Evolutionary conservation across 768 basidiomycete species (phyloP).

Genomic region (Obba rivulosa): DNA sequence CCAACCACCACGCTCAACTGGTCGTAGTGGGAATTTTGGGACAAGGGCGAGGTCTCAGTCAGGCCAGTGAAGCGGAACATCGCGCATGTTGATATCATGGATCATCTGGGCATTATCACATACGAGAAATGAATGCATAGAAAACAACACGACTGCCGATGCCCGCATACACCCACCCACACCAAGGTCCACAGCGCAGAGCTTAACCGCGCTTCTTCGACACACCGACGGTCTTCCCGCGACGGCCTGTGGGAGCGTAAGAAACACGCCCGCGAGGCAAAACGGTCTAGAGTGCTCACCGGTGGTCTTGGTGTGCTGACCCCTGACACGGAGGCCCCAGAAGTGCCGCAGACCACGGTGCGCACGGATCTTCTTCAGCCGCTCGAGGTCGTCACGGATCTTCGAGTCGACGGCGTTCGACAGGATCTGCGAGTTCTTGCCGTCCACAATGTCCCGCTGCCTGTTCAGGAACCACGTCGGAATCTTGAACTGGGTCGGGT

Average conservation of each 20-base stretch:
- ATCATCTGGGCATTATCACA: slow-evolving; percentile 14
- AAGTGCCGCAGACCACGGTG: slow-evolving; percentile 91
- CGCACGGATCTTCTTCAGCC: slow-evolving; percentile 97
- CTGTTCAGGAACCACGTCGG: slow-evolving; percentile 99
- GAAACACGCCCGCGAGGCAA: background rate
- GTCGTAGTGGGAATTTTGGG: background rate
- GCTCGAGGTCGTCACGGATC: slow-evolving; percentile 95
- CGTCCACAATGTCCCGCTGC: slow-evolving; percentile 96
- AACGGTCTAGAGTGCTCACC: slow-evolving; percentile 39
- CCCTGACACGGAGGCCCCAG: slow-evolving; percentile 94
- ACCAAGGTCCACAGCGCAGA: background rate
- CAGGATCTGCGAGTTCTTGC: slow-evolving; percentile 93
- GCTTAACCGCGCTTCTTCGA: slow-evolving; percentile 78
- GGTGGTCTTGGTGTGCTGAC: slow-evolving; percentile 99
- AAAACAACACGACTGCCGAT: slow-evolving; percentile 14
- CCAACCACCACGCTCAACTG: too few species aligned
- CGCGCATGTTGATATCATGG: slow-evolving; percentile 9
- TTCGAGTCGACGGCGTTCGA: slow-evolving; percentile 98
- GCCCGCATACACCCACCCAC: too few species aligned
- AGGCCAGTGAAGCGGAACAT: slow-evolving; percentile 3
- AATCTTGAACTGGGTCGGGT: slow-evolving; percentile 99
- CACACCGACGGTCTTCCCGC: slow-evolving; percentile 94
- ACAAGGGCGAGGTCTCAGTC: background rate
- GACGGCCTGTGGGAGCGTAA: slow-evolving; percentile 56
- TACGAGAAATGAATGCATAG: slow-evolving; percentile 14